Percentiles rank a stretch among this genome's conserved stretches.
Evolutionary conservation across 768 basidiomycete species (phyloP).

Genomic region (Rubroboletus pulcherrimus): DNA sequence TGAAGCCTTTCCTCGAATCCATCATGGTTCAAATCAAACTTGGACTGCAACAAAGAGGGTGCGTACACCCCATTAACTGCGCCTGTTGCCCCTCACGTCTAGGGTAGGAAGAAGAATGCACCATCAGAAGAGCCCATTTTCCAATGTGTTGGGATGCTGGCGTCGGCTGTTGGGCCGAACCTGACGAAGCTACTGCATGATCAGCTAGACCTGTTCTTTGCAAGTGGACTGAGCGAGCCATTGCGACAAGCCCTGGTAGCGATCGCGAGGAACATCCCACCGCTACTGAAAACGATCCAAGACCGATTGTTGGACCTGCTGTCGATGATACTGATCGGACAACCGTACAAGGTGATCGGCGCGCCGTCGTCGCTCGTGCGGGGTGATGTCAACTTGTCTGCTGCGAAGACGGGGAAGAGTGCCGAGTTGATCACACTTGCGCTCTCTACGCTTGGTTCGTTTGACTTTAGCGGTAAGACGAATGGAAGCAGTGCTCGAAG

Average conservation of each 20-base stretch:
- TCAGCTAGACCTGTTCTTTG: slow-evolving; percentile 94
- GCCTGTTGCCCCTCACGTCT: slow-evolving; percentile 1
- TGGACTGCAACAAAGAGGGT: slow-evolving; percentile 88
- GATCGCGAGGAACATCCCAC: slow-evolving; percentile 84
- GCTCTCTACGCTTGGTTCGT: slow-evolving; percentile 79
- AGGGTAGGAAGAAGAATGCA: slow-evolving; percentile 74
- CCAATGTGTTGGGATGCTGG: slow-evolving; percentile 96
- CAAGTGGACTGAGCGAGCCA: slow-evolving; percentile 87
- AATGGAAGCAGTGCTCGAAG: neutral
- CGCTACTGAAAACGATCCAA: slow-evolving; percentile 89
- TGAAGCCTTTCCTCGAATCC: slow-evolving; percentile 92
- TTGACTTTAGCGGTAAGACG: slow-evolving; percentile 85
- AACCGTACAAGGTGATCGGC: slow-evolving; percentile 84
- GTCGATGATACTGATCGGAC: slow-evolving; percentile 75
- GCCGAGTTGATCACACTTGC: slow-evolving; percentile 77
- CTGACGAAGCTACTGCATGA: slow-evolving; percentile 95
- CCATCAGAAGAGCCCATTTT: slow-evolving; percentile 94
- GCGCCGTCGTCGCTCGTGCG: slow-evolving; percentile 65
- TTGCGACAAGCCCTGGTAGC: slow-evolving; percentile 79
- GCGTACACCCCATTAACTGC: slow-evolving; percentile 15
- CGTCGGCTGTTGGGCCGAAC: slow-evolving; percentile 91
- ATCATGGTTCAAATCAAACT: slow-evolving; percentile 87
- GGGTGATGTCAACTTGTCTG: slow-evolving; percentile 55
- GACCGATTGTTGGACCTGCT: slow-evolving; percentile 88
- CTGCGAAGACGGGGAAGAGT: slow-evolving; percentile 52